phyloP scores from a whole-genome alignment of 2,329 filamentous ascomycete species.

The Nemania serpens region DNA sequence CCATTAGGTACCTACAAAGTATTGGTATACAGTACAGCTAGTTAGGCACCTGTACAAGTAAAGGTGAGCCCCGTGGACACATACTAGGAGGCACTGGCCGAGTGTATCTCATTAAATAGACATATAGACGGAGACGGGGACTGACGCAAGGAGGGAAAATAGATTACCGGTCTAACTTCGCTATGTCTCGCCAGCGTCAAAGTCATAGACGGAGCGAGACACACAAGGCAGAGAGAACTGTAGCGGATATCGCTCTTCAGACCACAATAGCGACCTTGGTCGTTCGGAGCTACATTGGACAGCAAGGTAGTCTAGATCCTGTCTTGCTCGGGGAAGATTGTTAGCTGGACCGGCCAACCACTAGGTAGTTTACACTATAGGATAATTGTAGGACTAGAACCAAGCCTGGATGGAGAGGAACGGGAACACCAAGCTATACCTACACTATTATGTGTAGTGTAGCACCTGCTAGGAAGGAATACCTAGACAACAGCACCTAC shows the following conservation, averaged over 20 bases:
- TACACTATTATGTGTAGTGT: neutral
- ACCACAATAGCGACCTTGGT: slow-evolving; percentile 8
- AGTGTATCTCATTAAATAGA: neutral
- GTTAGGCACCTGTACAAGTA: too few species aligned
- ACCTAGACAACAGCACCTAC: slow-evolving; percentile 10
- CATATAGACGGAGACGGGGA: neutral
- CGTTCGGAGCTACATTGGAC: neutral
- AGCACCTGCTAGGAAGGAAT: slow-evolving; percentile 10
- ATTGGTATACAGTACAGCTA: neutral
- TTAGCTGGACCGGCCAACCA: slow-evolving; percentile 3
- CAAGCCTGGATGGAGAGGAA: slow-evolving; percentile 6
- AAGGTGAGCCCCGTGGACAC: too few species aligned
- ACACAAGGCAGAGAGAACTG: neutral
- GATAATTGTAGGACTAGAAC: neutral
- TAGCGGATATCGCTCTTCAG: slow-evolving; percentile 7
- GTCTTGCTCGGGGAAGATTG: too few species aligned
- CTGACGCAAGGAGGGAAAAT: neutral
- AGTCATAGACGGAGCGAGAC: neutral
- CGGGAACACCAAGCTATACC: slow-evolving; percentile 9
- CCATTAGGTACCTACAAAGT: neutral
- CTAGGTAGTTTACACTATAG: neutral
- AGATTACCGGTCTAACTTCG: neutral
- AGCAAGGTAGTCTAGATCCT: too few species aligned
- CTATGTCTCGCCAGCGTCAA: too few species aligned
- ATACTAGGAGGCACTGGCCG: too few species aligned